phyloP scores from a whole-genome alignment of 78 protist genomes.

The Polysphondylium violaceum region DNA sequence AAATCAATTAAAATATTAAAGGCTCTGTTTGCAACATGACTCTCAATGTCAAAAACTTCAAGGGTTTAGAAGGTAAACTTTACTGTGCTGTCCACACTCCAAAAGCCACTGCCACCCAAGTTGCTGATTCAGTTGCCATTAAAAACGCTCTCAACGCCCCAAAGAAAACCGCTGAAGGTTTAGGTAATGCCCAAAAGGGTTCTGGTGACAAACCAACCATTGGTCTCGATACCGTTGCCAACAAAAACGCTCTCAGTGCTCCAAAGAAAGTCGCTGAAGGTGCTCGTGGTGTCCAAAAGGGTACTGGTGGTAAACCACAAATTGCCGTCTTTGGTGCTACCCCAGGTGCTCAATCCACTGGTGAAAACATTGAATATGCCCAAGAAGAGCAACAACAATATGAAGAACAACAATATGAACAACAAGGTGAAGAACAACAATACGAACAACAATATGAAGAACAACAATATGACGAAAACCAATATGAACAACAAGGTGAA shows the following conservation, averaged over 20 bases:
- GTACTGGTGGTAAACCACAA: constrained; percentile 76
- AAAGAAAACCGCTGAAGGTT: constrained; percentile 76
- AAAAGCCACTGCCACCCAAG: constrained; percentile 74
- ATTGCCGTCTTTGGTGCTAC: constrained; percentile 47
- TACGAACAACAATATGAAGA: constrained; percentile 9
- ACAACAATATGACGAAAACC: constrained; percentile 27
- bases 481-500: constrained; percentile 34
- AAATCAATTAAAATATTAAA: background rate
- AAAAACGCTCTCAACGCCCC: constrained; percentile 80
- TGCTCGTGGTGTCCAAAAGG: constrained; percentile 68
- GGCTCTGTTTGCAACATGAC: constrained; percentile 68
- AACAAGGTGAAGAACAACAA: constrained; percentile 30
- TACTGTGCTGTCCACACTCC: constrained; percentile 84
- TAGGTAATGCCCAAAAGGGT: constrained; percentile 81
- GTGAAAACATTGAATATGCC: background rate
- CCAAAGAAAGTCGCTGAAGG: constrained; percentile 78
- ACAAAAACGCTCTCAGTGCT: constrained; percentile 72
- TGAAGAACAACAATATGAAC: constrained; percentile 12
- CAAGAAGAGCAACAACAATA: background rate
- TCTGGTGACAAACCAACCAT: constrained; percentile 62
- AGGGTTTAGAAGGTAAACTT: constrained; percentile 69
- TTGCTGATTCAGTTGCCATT: constrained; percentile 78
- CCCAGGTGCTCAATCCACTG: background rate
- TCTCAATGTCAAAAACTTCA: constrained; percentile 80
- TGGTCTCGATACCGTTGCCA: constrained; percentile 74